Evolutionary conservation across 768 basidiomycete genomes (phyloP).

Genomic region (Boletus tomentosulus): DNA sequence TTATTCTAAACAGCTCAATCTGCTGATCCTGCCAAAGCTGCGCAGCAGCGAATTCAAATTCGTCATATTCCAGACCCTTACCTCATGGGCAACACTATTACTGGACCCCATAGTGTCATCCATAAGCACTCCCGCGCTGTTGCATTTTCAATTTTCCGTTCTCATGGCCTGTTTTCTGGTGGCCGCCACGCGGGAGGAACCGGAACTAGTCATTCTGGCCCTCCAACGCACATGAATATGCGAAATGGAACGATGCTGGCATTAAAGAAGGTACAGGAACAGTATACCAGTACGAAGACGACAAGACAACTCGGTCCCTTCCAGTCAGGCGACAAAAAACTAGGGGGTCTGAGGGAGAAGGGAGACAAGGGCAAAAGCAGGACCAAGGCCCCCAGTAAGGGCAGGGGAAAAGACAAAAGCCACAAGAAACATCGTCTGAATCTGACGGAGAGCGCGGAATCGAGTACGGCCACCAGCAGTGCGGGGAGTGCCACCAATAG

Average conservation of each 20-base stretch:
- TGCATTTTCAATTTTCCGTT: conserved; percentile 76
- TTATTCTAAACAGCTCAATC: conserved; percentile 28
- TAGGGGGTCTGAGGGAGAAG: conserved; percentile 7
- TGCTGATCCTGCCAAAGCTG: conserved; percentile 51
- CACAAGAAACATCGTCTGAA: conserved; percentile 29
- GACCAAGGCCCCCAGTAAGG: conserved; percentile 22
- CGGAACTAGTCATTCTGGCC: conserved; percentile 2
- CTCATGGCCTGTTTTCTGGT: conserved; percentile 36
- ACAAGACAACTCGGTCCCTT: conserved; percentile 45
- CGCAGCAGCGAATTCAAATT: conserved; percentile 66
- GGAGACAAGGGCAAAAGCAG: conserved; percentile 20
- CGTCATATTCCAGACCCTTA: conserved; percentile 51
- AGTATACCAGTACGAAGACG: conserved; percentile 72
- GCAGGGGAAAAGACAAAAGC: conserved; percentile 27
- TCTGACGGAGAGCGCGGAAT: conserved; percentile 31
- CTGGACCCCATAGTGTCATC: conserved; percentile 63
- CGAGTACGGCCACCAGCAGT: conserved; percentile 29
- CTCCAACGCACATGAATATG: conserved; percentile 25
- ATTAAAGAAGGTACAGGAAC: conserved; percentile 70
- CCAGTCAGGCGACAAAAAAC: conserved; percentile 10
- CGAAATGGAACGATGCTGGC: conserved; percentile 56
- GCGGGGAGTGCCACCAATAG: conserved; percentile 22
- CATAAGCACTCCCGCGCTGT: conserved; percentile 80
- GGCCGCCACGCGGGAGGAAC: conserved; percentile 10
- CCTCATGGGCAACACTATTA: conserved; percentile 36